Conservation (phyloP, 495 filamentous ascomycete genomes). For the Penicillium coffeae region DNA sequence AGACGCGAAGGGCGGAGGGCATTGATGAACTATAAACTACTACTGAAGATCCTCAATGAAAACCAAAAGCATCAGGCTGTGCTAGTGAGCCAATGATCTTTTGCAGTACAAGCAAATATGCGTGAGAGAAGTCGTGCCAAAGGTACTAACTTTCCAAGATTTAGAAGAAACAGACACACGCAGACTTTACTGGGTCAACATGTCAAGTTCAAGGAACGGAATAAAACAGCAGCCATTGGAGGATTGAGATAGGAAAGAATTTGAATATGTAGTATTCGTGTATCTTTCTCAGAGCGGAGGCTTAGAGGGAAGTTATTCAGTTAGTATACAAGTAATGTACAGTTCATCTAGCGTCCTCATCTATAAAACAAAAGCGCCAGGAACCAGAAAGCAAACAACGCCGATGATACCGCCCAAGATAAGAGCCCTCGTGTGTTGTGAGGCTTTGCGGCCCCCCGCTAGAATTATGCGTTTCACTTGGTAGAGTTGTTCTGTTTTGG, state of each 20-base stretch:
- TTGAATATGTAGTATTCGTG: background rate
- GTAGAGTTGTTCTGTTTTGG: background rate
- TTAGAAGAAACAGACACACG: no score
- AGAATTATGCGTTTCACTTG: background rate
- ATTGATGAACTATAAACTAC: conserved; percentile 7
- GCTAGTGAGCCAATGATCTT: no score
- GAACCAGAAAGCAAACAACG: background rate
- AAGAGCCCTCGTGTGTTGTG: no score
- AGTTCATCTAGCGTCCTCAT: background rate
- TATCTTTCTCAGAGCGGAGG: conserved; percentile 12
- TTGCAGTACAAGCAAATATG: no score
- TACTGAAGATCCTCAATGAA: background rate
- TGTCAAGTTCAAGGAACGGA: no score
- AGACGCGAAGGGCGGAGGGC: conserved; percentile 4
- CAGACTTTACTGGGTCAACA: no score
- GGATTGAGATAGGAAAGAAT: no score
- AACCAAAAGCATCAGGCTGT: background rate
- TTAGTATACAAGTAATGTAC: conserved; percentile 9
- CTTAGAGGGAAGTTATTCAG: conserved; percentile 14
- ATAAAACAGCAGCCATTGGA: no score
- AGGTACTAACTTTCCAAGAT: no score
- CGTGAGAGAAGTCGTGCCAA: no score
- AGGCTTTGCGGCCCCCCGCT: background rate
- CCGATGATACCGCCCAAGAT: background rate
- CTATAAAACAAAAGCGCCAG: background rate